A percentile compares a stretch with the other conserved stretches of the same genome.
Evolutionary conservation across 2,329 filamentous ascomycete species (phyloP).

Genomic region (Pseudogymnoascus sp.): DNA sequence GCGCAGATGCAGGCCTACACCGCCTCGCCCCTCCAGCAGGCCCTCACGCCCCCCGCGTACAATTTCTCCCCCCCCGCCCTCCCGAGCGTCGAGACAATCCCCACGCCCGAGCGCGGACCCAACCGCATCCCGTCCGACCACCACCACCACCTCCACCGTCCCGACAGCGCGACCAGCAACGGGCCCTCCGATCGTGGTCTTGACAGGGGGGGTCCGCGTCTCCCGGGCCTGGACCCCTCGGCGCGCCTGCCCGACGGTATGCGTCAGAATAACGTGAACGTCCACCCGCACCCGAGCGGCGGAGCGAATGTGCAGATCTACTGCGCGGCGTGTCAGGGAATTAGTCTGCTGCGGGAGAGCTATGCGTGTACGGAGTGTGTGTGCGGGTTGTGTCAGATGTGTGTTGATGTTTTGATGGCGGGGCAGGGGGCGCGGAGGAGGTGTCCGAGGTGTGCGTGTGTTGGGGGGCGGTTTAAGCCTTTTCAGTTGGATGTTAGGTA

Average conservation of each 20-base stretch:
- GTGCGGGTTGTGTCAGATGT: conserved; percentile 81
- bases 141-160: conserved; percentile 36
- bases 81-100: conserved; percentile 69
- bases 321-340: conserved; percentile 75
- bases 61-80: conserved; percentile 67
- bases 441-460: conserved; percentile 70
- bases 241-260: neutral
- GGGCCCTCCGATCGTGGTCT: no score
- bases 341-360: conserved; percentile 70
- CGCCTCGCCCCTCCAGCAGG: conserved; percentile 83
- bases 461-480: conserved; percentile 73
- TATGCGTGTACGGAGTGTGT: conserved; percentile 97
- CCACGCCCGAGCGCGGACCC: neutral
- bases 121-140: neutral
- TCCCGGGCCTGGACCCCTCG: neutral
- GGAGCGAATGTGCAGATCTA: conserved; percentile 69
- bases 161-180: conserved; percentile 32
- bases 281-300: neutral
- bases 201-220: no score
- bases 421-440: conserved; percentile 61
- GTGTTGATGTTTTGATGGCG: conserved; percentile 70
- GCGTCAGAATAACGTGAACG: neutral
- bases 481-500: conserved; percentile 76
- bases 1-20: conserved; percentile 62
- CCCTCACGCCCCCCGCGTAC: conserved; percentile 72